A percentile compares a stretch with the other conserved stretches of the same genome.
phyloP scores from a whole-genome alignment of 78 protist species.

The Guillardia theta region DNA sequence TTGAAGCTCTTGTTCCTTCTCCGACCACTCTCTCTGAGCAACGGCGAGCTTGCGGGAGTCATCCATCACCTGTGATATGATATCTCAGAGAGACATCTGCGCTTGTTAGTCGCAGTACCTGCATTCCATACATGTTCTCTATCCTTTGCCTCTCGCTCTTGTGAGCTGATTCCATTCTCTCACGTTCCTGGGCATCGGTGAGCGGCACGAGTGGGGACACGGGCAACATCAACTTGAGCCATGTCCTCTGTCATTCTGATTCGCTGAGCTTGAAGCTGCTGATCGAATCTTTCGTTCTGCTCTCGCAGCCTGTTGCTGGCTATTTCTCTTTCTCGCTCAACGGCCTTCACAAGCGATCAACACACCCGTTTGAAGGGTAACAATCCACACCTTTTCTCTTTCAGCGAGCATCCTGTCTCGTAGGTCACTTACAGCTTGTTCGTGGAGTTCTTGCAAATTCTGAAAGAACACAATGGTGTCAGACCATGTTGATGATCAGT shows the following conservation, averaged over 20 bases:
- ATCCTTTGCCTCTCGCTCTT: not conserved
- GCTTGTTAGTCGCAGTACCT: not conserved
- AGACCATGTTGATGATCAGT: no score
- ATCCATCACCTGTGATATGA: slow-evolving; percentile 15
- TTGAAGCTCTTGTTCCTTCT: not conserved
- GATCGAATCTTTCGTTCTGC: slow-evolving; percentile 40
- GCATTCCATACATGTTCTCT: slow-evolving; percentile 37
- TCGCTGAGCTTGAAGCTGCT: slow-evolving; percentile 32
- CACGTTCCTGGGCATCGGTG: slow-evolving; percentile 31
- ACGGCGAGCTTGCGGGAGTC: slow-evolving; percentile 13
- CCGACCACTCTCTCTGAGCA: slow-evolving; percentile 22
- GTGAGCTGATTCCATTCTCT: not conserved
- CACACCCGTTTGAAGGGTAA: no score
- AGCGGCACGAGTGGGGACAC: no score
- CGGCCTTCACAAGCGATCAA: no score
- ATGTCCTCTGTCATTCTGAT: not conserved
- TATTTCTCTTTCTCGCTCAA: slow-evolving; percentile 30
- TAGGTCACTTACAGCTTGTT: not conserved
- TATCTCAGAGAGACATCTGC: not conserved
- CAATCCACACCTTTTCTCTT: no score
- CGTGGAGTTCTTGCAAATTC: not conserved
- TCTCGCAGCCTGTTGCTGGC: slow-evolving; percentile 31
- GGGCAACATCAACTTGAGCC: not conserved
- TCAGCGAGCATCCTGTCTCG: slow-evolving; percentile 6
- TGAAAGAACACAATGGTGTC: no score